These are phyloP conservation scores for Aaosphaeria pasadenensis DNA, from an alignment of 2,329 filamentous ascomycete species.

Conservation along the genomic window DNA sequence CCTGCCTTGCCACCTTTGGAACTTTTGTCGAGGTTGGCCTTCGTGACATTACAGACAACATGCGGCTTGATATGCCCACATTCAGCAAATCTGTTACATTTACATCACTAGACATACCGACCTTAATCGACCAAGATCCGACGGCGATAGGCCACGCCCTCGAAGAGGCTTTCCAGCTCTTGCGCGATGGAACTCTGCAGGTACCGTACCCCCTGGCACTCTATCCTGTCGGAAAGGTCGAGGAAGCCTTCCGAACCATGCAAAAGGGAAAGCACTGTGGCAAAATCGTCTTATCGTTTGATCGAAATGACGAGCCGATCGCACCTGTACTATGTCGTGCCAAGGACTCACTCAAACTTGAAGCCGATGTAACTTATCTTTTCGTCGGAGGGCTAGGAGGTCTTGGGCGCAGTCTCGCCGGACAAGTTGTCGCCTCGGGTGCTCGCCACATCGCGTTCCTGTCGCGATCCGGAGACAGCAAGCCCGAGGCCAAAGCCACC, in stretches of 20 bases:
- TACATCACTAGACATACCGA: too few species aligned
- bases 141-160: too few species aligned
- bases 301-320: slow-evolving; percentile 1
- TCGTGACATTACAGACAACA: too few species aligned
- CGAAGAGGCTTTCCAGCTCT: too few species aligned
- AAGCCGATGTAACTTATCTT: slow-evolving; percentile 12
- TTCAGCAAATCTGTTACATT: too few species aligned
- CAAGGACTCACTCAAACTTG: not conserved
- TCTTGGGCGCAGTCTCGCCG: slow-evolving; percentile 10
- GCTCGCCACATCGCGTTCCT: slow-evolving; percentile 14
- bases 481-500: not conserved
- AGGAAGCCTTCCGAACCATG: slow-evolving; percentile 13
- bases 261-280: slow-evolving; percentile 15
- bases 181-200: not conserved
- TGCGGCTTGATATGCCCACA: too few species aligned
- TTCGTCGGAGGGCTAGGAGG: slow-evolving; percentile 22
- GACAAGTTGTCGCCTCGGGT: slow-evolving; percentile 15
- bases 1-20: slow-evolving; percentile 36
- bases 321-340: not conserved
- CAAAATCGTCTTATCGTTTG: slow-evolving; percentile 7
- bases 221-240: slow-evolving; percentile 6
- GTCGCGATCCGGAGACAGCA: slow-evolving; percentile 9
- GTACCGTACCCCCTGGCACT: slow-evolving; percentile 16
- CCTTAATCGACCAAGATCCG: too few species aligned
- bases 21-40: slow-evolving; percentile 6